Percentiles rank a stretch among this genome's conserved stretches.
Evolutionary conservation across 2,329 filamentous ascomycete genomes (phyloP).

Genomic region (Penicillium sp.): DNA sequence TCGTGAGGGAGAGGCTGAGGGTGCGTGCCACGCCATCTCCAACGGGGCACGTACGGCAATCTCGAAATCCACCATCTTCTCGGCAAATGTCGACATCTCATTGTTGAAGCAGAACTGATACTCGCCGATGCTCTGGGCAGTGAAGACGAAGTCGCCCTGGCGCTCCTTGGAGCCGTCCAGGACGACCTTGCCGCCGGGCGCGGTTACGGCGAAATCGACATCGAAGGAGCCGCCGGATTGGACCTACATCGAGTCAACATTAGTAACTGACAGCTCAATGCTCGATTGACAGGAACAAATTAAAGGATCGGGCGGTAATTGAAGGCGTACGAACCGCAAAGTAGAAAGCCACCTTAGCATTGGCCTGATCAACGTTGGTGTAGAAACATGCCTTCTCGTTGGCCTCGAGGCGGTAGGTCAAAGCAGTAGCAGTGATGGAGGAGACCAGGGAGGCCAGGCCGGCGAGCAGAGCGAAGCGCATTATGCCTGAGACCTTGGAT

Average conservation of each 20-base stretch:
- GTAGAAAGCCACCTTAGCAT: conserved; percentile 94
- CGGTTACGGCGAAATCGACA: conserved; percentile 84
- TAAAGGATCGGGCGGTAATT: not conserved
- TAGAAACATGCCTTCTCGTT: conserved; percentile 98
- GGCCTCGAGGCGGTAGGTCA: conserved; percentile 86
- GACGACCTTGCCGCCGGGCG: conserved; percentile 74
- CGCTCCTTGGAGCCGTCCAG: conserved; percentile 84
- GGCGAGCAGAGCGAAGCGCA: conserved; percentile 62
- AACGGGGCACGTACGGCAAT: conserved; percentile 64
- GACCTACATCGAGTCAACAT: conserved; percentile 54
- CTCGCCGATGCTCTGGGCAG: conserved; percentile 78
- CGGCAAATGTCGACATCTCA: conserved; percentile 94
- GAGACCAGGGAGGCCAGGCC: conserved; percentile 68
- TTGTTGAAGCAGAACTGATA: conserved; percentile 99
- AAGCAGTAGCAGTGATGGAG: conserved; percentile 74
- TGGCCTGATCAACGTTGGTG: conserved; percentile 68
- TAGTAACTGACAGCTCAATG: conserved; percentile 1
- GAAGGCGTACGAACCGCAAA: conserved; percentile 70
- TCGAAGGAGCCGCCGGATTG: conserved; percentile 98
- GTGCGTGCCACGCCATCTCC: not conserved
- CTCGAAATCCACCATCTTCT: conserved; percentile 98
- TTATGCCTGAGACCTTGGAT: conserved; percentile 34
- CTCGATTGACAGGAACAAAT: not conserved
- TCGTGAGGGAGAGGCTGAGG: not conserved
- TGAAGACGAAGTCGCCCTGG: conserved; percentile 97